Conservation (phyloP, 2,329 filamentous ascomycete genomes). For the Biscogniauxia marginata region DNA sequence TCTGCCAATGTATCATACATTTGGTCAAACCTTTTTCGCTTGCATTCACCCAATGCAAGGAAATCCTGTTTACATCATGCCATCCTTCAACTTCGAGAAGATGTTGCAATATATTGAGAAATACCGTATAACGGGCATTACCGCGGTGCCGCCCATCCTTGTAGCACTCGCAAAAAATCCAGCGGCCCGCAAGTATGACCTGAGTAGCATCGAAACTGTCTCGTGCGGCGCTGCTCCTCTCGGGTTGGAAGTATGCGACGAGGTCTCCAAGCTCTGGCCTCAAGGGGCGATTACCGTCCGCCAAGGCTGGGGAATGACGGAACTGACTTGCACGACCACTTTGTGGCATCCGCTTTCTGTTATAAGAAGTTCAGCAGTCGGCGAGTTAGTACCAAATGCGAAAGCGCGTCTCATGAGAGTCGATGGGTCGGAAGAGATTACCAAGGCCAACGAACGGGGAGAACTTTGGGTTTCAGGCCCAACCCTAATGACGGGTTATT, state of each 20-base stretch:
- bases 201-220: constrained; percentile 61
- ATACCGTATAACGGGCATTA: constrained; percentile 66
- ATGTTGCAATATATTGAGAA: constrained; percentile 67
- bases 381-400: constrained; percentile 68
- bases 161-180: constrained; percentile 72
- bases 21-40: constrained; percentile 69
- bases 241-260: constrained; percentile 52
- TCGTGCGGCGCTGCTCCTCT: constrained; percentile 70
- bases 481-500: constrained; percentile 75
- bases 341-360: constrained; percentile 56
- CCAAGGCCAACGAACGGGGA: constrained; percentile 53
- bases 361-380: constrained; percentile 50
- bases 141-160: constrained; percentile 72
- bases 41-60: constrained; percentile 54
- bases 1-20: constrained; percentile 75
- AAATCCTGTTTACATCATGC: constrained; percentile 76
- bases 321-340: constrained; percentile 69
- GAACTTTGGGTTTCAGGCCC: constrained; percentile 74
- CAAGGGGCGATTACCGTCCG: constrained; percentile 36
- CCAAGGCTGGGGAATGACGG: constrained; percentile 90
- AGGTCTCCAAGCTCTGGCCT: constrained; percentile 58
- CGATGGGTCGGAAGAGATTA: constrained; percentile 52
- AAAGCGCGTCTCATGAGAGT: constrained; percentile 64
- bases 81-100: constrained; percentile 70
- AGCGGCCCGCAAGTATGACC: constrained; percentile 61